Conservation (phyloP, 202 grass and related monocot species). For the Zoysia matrella region DNA sequence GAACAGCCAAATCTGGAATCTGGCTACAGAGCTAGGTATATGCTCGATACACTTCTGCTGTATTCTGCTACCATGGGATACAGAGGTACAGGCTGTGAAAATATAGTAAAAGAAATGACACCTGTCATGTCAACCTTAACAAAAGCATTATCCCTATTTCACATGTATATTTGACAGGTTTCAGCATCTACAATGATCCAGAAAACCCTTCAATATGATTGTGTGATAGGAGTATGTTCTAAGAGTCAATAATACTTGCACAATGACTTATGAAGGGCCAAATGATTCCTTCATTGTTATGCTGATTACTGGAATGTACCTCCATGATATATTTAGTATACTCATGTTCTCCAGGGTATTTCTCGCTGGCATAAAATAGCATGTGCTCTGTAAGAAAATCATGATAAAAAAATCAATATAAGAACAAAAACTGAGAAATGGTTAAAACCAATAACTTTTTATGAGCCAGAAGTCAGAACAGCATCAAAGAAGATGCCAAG, state of each 20-base stretch:
- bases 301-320: constrained; percentile 56
- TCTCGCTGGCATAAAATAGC: constrained; percentile 99
- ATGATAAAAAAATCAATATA: constrained; percentile 39
- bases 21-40: constrained; percentile 4
- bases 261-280: not conserved
- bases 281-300: constrained; percentile 9
- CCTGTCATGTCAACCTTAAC: not conserved
- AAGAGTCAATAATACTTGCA: constrained; percentile 13
- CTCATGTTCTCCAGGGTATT: constrained; percentile 91
- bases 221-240: not conserved
- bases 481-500: constrained; percentile 17
- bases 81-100: not conserved
- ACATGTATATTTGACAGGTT: constrained; percentile 4
- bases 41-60: constrained; percentile 7
- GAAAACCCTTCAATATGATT: not conserved
- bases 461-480: not conserved
- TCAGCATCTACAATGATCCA: constrained; percentile 2
- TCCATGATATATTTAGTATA: constrained; percentile 90
- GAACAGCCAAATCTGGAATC: not conserved
- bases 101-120: not conserved
- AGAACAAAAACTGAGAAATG: not conserved
- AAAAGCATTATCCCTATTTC: not conserved
- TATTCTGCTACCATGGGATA: not conserved
- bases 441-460: not conserved
- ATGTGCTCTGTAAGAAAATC: constrained; percentile 86